Percentiles rank a stretch among this genome's conserved stretches.
Conservation (phyloP, 257 asterid species). For the Parsonsia alboflavescens region DNA sequence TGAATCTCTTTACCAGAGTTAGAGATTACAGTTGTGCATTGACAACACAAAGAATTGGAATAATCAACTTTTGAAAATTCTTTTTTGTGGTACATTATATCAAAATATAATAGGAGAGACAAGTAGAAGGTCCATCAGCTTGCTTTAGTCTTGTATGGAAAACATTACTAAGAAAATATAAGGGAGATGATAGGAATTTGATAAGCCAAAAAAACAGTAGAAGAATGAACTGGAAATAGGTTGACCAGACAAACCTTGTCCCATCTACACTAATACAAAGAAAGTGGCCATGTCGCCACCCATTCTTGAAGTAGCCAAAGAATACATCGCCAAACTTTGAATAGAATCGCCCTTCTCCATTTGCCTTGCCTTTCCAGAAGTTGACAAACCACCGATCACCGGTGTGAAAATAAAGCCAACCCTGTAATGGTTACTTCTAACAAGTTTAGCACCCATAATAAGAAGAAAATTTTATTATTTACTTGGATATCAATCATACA, state of each 20-base stretch:
- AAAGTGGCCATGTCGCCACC: slow-evolving; percentile 89
- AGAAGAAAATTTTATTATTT: background rate
- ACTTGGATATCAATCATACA: background rate
- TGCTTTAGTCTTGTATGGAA: background rate
- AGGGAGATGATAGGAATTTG: background rate
- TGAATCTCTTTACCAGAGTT: background rate
- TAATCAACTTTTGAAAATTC: background rate
- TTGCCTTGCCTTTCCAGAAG: slow-evolving; percentile 96
- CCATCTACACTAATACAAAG: slow-evolving; percentile 79
- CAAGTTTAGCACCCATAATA: slow-evolving; percentile 2
- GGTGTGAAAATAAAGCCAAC: slow-evolving; percentile 88
- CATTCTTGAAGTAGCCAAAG: slow-evolving; percentile 95
- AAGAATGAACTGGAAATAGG: background rate
- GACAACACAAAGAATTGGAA: background rate
- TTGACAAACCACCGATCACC: slow-evolving; percentile 94
- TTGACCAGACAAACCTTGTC: slow-evolving; percentile 48
- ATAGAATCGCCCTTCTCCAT: slow-evolving; percentile 95
- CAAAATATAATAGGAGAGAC: background rate
- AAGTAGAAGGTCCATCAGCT: background rate
- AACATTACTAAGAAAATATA: background rate
- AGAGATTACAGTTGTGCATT: too few species aligned
- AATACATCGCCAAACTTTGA: slow-evolving; percentile 73
- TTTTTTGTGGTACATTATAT: background rate
- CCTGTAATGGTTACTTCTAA: slow-evolving; percentile 35
- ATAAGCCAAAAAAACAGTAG: background rate